A percentile compares a stretch with the other conserved stretches of the same genome.
phyloP scores from a whole-genome alignment of 2,329 filamentous ascomycete species.

The Fusarium virguliforme region DNA sequence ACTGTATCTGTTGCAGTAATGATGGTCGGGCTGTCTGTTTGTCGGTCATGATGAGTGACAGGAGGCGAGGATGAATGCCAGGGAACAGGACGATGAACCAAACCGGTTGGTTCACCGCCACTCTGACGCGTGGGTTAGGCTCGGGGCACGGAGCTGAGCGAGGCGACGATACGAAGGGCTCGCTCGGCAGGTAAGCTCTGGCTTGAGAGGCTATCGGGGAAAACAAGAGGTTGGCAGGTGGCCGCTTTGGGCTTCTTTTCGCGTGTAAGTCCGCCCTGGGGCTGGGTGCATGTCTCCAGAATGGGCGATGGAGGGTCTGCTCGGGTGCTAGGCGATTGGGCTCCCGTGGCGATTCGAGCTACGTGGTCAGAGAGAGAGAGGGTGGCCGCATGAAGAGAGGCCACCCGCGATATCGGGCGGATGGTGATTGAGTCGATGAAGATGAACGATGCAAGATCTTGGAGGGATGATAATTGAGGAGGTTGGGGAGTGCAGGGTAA shows the following conservation, averaged over 20 bases:
- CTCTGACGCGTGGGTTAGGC: slow-evolving; percentile 19
- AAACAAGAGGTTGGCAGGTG: slow-evolving; percentile 29
- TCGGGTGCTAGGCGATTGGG: slow-evolving; percentile 23
- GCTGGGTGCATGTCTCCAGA: slow-evolving; percentile 4
- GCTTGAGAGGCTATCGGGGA: slow-evolving; percentile 5
- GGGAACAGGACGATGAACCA: background rate
- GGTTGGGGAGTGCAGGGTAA: slow-evolving; percentile 49
- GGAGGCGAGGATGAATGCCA: slow-evolving; percentile 4
- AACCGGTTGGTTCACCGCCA: slow-evolving; percentile 33
- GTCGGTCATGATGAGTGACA: background rate
- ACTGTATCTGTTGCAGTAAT: slow-evolving; percentile 9
- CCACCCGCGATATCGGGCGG: slow-evolving; percentile 43
- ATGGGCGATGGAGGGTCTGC: slow-evolving; percentile 4
- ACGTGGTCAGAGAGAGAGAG: slow-evolving; percentile 37
- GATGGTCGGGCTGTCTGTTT: background rate
- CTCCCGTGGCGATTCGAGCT: slow-evolving; percentile 28
- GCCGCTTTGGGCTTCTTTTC: slow-evolving; percentile 15
- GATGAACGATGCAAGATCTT: slow-evolving; percentile 23
- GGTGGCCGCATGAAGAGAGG: slow-evolving; percentile 48
- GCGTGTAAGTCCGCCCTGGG: slow-evolving; percentile 28
- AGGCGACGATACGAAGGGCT: slow-evolving; percentile 13
- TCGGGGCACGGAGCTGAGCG: slow-evolving; percentile 22
- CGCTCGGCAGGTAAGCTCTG: background rate
- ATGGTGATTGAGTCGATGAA: slow-evolving; percentile 39
- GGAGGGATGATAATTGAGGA: slow-evolving; percentile 40